A percentile compares a stretch with the other conserved stretches of the same genome.
phyloP scores from a whole-genome alignment of 129 eudicot species.

The Centella asiatica region DNA sequence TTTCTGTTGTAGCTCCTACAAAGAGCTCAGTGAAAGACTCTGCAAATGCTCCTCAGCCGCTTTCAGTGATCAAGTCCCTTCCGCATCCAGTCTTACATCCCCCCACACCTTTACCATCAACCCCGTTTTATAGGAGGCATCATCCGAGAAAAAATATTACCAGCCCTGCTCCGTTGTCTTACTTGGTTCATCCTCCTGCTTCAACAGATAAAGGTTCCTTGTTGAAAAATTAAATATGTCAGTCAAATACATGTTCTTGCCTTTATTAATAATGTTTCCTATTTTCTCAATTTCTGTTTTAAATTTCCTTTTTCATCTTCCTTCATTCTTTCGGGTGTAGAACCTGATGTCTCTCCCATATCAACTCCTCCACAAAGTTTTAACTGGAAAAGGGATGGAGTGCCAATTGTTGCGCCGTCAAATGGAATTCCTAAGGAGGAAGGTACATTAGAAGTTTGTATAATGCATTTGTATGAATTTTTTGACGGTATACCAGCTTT shows the following conservation, averaged over 20 bases:
- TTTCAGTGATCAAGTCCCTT: conserved; percentile 18
- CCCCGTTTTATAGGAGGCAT: conserved; percentile 13
- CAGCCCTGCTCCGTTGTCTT: conserved; percentile 20
- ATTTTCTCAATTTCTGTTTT: background rate
- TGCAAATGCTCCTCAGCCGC: conserved; percentile 35
- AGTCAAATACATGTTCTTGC: background rate
- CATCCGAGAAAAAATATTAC: conserved; percentile 11
- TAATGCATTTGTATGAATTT: too few relatives aligned
- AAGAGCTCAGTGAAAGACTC: conserved; percentile 20
- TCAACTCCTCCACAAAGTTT: conserved; percentile 40
- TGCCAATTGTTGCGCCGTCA: conserved; percentile 45
- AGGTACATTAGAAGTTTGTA: too few relatives aligned
- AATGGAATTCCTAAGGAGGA: too few relatives aligned
- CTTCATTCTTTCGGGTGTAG: background rate
- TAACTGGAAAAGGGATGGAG: conserved; percentile 9
- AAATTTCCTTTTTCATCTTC: too few relatives aligned
- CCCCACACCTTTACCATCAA: conserved; percentile 33
- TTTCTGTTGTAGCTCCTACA: conserved; percentile 35
- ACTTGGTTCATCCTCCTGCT: conserved; percentile 25
- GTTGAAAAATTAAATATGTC: too few relatives aligned
- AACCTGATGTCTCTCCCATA: conserved; percentile 28
- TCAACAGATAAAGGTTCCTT: conserved; percentile 29
- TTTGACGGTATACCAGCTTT: too few relatives aligned
- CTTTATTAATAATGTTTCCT: background rate
- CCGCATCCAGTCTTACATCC: conserved; percentile 24